Percentiles rank a stretch among this genome's conserved stretches.
phyloP scores from a whole-genome alignment of 2,329 filamentous ascomycete species.

The Akanthomyces uredinophilus region DNA sequence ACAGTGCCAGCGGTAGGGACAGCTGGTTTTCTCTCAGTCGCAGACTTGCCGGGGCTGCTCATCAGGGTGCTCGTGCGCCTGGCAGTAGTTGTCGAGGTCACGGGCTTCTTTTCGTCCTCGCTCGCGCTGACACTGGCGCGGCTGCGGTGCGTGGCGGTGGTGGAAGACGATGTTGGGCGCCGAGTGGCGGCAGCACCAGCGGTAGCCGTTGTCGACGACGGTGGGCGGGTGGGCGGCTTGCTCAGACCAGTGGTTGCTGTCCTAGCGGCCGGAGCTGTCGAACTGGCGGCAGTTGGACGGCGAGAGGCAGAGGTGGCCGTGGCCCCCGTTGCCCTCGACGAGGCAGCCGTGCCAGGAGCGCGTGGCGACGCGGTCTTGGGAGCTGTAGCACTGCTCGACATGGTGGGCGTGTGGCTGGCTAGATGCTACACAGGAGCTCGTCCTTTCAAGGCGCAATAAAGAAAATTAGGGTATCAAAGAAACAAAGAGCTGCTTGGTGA shows the following conservation, averaged over 20 bases:
- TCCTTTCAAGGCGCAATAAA: background rate
- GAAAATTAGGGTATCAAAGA: constrained; percentile 11
- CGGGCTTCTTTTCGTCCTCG: constrained; percentile 45
- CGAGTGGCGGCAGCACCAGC: constrained; percentile 32
- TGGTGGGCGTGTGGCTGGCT: constrained; percentile 8
- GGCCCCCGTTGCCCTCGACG: constrained; percentile 17
- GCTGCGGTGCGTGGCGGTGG: constrained; percentile 39
- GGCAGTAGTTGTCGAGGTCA: constrained; percentile 28
- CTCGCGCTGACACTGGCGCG: constrained; percentile 45
- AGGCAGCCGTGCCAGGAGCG: constrained; percentile 25
- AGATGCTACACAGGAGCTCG: constrained; percentile 1
- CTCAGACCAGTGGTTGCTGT: constrained; percentile 33
- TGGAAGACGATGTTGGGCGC: constrained; percentile 29
- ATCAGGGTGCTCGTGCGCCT: constrained; percentile 41
- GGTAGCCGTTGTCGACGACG: constrained; percentile 27
- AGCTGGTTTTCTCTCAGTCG: constrained; percentile 31
- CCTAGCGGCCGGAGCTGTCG: constrained; percentile 26
- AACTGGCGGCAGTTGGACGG: constrained; percentile 29
- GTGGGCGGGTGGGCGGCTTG: constrained; percentile 46
- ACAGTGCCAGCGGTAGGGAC: constrained; percentile 28
- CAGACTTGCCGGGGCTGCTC: constrained; percentile 32
- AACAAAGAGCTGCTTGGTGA: constrained; percentile 6
- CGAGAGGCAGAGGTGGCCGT: constrained; percentile 24
- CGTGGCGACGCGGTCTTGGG: constrained; percentile 33
- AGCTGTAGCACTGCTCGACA: constrained; percentile 9